phyloP scores from a whole-genome alignment of 768 basidiomycete species.

The Boletus subcaerulescens region DNA sequence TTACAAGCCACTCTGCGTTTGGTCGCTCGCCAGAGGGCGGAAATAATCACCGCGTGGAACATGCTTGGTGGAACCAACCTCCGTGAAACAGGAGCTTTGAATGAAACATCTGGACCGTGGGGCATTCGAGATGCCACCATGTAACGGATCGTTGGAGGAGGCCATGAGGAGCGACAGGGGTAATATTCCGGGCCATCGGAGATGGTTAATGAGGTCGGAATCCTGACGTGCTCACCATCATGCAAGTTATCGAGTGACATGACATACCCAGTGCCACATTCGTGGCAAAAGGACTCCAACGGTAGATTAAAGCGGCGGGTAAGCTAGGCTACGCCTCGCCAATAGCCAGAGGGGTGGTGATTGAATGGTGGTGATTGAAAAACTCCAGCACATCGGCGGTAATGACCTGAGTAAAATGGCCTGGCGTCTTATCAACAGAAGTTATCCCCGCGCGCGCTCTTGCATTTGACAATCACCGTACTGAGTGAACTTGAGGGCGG shows the following conservation, averaged over 20 bases:
- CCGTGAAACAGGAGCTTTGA: conserved; percentile 12
- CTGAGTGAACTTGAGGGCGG: too few species aligned
- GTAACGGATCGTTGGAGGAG: background rate
- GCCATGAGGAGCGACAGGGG: background rate
- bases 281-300: background rate
- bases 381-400: background rate
- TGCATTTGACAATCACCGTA: background rate
- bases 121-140: background rate
- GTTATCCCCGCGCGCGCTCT: background rate
- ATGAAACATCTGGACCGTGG: background rate
- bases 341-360: background rate
- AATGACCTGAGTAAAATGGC: background rate
- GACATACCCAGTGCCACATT: background rate
- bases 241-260: background rate
- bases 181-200: background rate
- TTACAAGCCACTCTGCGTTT: background rate
- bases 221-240: background rate
- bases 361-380: background rate
- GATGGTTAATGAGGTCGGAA: background rate
- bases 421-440: background rate
- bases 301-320: background rate
- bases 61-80: conserved; percentile 3
- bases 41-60: conserved; percentile 15
- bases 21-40: background rate
- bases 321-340: background rate